These are phyloP conservation scores for Xylaria curta DNA, from an alignment of 495 filamentous ascomycete genomes.

Conservation along the genomic window DNA sequence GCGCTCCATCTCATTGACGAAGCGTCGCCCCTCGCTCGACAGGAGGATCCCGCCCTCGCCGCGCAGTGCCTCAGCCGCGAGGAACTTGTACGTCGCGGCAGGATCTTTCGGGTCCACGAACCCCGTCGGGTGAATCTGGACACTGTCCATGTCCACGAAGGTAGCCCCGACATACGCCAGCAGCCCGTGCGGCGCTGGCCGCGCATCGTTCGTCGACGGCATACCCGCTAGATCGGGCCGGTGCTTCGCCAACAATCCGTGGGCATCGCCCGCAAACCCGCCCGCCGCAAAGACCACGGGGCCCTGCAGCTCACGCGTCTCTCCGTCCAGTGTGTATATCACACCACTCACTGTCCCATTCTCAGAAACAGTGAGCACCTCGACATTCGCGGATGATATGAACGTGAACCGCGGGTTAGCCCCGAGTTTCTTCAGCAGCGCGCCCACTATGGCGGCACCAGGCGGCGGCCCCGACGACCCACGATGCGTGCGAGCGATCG, in stretches of 20 bases:
- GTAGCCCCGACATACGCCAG: slow-evolving; percentile 55
- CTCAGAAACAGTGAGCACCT: slow-evolving; percentile 46
- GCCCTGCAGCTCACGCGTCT: slow-evolving; percentile 46
- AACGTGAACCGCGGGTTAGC: slow-evolving; percentile 53
- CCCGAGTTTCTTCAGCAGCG: slow-evolving; percentile 53
- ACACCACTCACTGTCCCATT: slow-evolving; percentile 43
- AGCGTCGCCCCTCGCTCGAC: slow-evolving; percentile 49
- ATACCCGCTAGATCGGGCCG: slow-evolving; percentile 61
- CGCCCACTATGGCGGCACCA: slow-evolving; percentile 58
- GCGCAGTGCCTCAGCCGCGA: slow-evolving; percentile 65
- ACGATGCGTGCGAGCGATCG: slow-evolving; percentile 59
- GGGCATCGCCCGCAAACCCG: slow-evolving; percentile 64
- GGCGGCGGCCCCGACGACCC: slow-evolving; percentile 58
- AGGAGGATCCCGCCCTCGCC: slow-evolving; percentile 65
- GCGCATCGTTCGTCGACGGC: slow-evolving; percentile 65
- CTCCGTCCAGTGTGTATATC: slow-evolving; percentile 35
- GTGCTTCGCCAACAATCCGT: slow-evolving; percentile 58
- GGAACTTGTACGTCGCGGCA: slow-evolving; percentile 55
- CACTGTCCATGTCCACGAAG: slow-evolving; percentile 64
- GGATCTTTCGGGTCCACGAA: slow-evolving; percentile 68
- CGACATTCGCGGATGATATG: slow-evolving; percentile 51
- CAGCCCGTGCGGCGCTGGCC: slow-evolving; percentile 55
- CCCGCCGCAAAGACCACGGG: slow-evolving; percentile 64
- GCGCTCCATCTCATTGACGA: slow-evolving; percentile 65
- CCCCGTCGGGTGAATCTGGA: slow-evolving; percentile 71